These are phyloP conservation scores for Blepharisma undulans DNA, from an alignment of 169 alveolate species.

Conservation along the genomic window DNA sequence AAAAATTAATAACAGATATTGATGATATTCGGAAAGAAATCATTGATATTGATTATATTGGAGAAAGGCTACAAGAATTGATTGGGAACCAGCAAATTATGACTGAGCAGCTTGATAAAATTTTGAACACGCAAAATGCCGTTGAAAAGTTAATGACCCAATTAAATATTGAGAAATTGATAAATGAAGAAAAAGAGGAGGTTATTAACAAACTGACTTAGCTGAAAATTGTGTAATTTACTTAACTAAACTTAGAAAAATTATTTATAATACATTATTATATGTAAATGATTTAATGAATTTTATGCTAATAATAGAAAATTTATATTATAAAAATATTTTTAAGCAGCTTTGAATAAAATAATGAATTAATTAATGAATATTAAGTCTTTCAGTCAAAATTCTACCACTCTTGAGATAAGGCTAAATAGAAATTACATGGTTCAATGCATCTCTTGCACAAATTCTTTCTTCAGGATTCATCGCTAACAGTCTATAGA, in stretches of 20 bases:
- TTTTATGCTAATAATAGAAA: no score
- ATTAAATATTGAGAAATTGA: not conserved
- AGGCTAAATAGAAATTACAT: not conserved
- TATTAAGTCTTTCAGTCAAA: not conserved
- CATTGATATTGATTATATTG: conserved; percentile 1
- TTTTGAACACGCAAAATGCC: not conserved
- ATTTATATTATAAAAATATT: no score
- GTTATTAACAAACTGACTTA: not conserved
- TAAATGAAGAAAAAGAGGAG: not conserved
- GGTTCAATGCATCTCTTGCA: conserved; percentile 48
- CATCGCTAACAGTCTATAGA: conserved; percentile 40
- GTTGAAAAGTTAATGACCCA: not conserved
- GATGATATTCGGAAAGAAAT: not conserved
- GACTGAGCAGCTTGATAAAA: not conserved
- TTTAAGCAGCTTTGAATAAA: no score
- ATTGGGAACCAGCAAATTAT: not conserved
- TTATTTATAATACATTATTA: no score
- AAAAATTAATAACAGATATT: not conserved
- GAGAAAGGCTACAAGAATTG: not conserved
- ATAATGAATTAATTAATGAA: not conserved
- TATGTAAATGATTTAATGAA: no score
- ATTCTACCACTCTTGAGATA: not conserved
- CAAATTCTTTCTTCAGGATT: conserved; percentile 56
- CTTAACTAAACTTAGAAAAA: not conserved
- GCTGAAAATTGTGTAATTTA: not conserved